Evolutionary conservation across 1,139 yeast genomes (phyloP).

Genomic region (Casaregolazyma suthepensis): DNA sequence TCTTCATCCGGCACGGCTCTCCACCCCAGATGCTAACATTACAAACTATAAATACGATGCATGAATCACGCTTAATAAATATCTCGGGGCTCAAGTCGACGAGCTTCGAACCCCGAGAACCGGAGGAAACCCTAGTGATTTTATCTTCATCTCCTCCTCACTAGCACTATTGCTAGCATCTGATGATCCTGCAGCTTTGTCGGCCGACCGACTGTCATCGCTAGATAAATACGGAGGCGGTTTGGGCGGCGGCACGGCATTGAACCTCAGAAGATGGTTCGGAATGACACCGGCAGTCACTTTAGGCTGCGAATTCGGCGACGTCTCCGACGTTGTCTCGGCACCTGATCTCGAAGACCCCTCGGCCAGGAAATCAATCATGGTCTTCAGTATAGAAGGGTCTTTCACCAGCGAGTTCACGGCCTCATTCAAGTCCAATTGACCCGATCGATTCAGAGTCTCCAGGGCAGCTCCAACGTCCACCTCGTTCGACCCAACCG

Average conservation of each 20-base stretch:
- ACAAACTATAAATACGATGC: conserved; percentile 1
- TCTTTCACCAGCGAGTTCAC: conserved; percentile 25
- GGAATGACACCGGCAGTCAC: conserved; percentile 4
- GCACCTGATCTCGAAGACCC: conserved; percentile 6
- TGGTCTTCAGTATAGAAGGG: conserved; percentile 23
- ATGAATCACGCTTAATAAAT: conserved; percentile 5
- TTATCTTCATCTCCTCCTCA: conserved; percentile 3
- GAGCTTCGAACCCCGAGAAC: conserved; percentile 7
- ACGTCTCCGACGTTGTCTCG: not conserved
- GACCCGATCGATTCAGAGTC: conserved; percentile 14
- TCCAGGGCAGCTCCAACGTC: conserved; percentile 18
- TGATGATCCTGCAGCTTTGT: conserved; percentile 11
- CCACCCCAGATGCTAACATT: not conserved
- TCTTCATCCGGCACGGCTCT: not conserved
- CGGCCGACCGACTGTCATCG: not conserved
- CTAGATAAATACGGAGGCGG: conserved; percentile 21
- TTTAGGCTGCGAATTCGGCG: not conserved
- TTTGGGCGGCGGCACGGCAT: conserved; percentile 12
- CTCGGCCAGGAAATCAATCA: conserved; percentile 14
- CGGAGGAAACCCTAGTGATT: conserved; percentile 9
- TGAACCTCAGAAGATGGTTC: conserved; percentile 1
- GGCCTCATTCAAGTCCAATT: conserved; percentile 21
- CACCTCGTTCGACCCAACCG: conserved; percentile 5
- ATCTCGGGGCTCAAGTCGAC: conserved; percentile 5
- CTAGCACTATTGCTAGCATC: conserved; percentile 3